Percentiles rank a stretch among this genome's conserved stretches.
These are phyloP conservation scores for Stephania cephalantha DNA, from an alignment of 164 flowering plant genomes.

Conservation along the genomic window DNA sequence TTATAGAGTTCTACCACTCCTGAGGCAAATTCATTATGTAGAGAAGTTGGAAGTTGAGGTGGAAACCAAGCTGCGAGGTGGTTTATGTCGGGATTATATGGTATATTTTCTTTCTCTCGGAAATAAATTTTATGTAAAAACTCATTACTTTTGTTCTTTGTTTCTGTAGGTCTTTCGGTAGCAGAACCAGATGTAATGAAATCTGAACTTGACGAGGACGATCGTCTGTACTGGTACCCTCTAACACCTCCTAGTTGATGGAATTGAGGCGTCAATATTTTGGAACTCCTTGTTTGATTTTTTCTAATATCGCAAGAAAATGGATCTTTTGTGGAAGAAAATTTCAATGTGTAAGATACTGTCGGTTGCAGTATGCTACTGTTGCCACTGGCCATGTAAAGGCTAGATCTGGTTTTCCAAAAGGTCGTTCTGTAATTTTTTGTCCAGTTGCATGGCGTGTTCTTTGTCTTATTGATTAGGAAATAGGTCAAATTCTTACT, in stretches of 20 bases:
- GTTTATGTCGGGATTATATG: background rate
- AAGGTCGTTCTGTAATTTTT: background rate
- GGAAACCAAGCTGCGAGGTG: slow-evolving; percentile 55
- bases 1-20: slow-evolving; percentile 50
- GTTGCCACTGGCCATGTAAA: background rate
- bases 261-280: slow-evolving; percentile 9
- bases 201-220: slow-evolving; percentile 51
- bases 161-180: slow-evolving; percentile 31
- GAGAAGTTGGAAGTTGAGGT: slow-evolving; percentile 46
- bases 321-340: background rate
- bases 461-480: background rate
- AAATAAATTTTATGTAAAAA: background rate
- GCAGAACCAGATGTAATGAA: slow-evolving; percentile 36
- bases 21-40: slow-evolving; percentile 49
- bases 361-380: background rate
- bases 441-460: background rate
- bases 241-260: slow-evolving; percentile 14
- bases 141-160: background rate
- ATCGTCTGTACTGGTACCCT: slow-evolving; percentile 61
- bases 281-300: too few relatives aligned
- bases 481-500: background rate
- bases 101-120: background rate
- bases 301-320: too few relatives aligned
- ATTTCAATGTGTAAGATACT: background rate
- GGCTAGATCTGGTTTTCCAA: background rate